Conservation (phyloP, 352 stramenopile species). For the Phytopythium aichiense region DNA sequence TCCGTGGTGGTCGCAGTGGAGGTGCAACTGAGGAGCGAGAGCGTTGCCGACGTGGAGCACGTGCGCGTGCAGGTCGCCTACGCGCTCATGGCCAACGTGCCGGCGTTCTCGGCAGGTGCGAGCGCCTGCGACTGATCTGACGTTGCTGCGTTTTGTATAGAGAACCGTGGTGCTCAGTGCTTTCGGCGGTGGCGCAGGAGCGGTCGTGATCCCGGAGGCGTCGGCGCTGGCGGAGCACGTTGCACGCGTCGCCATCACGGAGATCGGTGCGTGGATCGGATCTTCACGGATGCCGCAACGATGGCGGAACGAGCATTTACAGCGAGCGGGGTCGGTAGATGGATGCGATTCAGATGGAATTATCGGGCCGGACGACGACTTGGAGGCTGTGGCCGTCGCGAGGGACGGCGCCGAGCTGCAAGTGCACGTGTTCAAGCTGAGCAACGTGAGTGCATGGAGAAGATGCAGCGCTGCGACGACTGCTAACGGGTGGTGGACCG, state of each 20-base stretch:
- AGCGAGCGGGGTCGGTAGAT: background rate
- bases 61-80: constrained; percentile 22
- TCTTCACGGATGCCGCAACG: too few relatives aligned
- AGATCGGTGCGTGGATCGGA: constrained; percentile 22
- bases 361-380: background rate
- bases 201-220: constrained; percentile 17
- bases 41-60: constrained; percentile 32
- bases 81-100: constrained; percentile 18
- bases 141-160: constrained; percentile 12
- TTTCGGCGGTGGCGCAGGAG: constrained; percentile 14
- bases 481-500: background rate
- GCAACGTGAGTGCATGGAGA: constrained; percentile 27
- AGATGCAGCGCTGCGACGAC: too few relatives aligned
- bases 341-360: background rate
- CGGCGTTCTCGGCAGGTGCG: background rate
- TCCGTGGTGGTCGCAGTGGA: constrained; percentile 36
- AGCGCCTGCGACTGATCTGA: constrained; percentile 15
- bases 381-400: constrained; percentile 13
- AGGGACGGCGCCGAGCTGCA: constrained; percentile 34
- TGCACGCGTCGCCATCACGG: constrained; percentile 32
- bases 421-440: constrained; percentile 76
- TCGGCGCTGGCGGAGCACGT: constrained; percentile 31
- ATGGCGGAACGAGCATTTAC: too few relatives aligned
- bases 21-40: constrained; percentile 46
- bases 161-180: constrained; percentile 1